A percentile compares a stretch with the other conserved stretches of the same genome.
These are phyloP conservation scores for Fraxinus paxiana DNA, from an alignment of 305 asterid genomes.

Conservation along the genomic window DNA sequence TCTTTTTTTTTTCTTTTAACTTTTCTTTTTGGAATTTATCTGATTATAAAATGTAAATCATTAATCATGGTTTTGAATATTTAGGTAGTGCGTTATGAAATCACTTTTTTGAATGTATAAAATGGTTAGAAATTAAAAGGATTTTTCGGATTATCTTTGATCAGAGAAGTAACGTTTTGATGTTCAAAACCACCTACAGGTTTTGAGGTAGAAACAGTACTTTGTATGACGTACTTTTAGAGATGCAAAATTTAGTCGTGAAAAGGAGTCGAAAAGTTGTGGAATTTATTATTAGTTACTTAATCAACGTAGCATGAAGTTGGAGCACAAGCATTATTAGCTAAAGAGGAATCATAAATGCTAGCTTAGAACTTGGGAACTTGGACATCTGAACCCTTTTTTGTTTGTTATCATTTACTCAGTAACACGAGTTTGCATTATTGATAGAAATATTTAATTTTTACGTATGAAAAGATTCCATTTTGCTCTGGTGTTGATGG, in stretches of 20 bases:
- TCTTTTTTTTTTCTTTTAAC: not conserved
- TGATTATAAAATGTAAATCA: constrained; percentile 21
- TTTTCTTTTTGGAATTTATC: constrained; percentile 13
- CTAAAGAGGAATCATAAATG: not conserved
- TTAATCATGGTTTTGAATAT: constrained; percentile 17
- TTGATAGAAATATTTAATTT: not conserved
- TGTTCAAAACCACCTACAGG: not conserved
- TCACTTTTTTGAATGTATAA: constrained; percentile 23
- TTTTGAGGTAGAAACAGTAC: not conserved
- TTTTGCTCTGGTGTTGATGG: not conserved
- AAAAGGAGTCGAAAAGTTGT: constrained; percentile 15
- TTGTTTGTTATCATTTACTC: not conserved
- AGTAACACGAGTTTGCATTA: not conserved
- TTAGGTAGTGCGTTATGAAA: constrained; percentile 25
- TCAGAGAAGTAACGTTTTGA: constrained; percentile 16
- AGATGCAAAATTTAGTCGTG: constrained; percentile 20
- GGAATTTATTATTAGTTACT: constrained; percentile 16
- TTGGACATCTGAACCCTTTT: not conserved
- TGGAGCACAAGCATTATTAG: not conserved
- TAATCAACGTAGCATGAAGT: constrained; percentile 15
- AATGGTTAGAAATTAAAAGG: constrained; percentile 16
- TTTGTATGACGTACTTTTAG: constrained; percentile 2
- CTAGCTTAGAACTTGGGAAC: not conserved
- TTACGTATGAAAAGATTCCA: not conserved
- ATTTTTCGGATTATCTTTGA: constrained; percentile 21